Evolutionary conservation across 768 basidiomycete genomes (phyloP), one percentile per base, ranked within the genome.

Genomic region (Rhizopogon sp.): DNA sequence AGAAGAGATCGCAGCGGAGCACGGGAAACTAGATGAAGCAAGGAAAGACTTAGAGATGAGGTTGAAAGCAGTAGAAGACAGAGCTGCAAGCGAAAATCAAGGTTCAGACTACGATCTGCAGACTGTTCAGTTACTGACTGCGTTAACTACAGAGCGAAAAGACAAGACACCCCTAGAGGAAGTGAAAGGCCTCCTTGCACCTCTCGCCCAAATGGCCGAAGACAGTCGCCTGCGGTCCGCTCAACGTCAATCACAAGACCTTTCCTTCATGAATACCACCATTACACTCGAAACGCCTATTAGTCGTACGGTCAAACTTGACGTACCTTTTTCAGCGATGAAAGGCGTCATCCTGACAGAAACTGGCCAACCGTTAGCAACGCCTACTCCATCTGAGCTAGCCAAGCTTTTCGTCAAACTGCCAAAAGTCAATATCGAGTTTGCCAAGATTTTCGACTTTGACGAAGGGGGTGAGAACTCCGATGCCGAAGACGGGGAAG

Each of bases 281-380:
- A 37, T 22, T 20, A 47, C 70, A 9, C 72, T 84, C 54, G 77
- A 79, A 44, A 87, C 87, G 2, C 86, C 87, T 0, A 68, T 79
- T 13, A 73, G 67, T 29, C 77, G 80, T 31, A 61, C 59, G 25
- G 58, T 71, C 6, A 65, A 64, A 51, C 60, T 50, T 1, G 4
- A 14, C 25, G 58, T 65, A 29, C 74, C 75, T 10, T 66, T 60
- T 22, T 82, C 80, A 3, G 84, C 84, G 1, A 87, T 87, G 84
- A 85, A 85, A 64, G 84, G 91, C 3, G 87, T 93, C 39, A 77
- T 93, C 31, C 75, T 92, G 39, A 91, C 91, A 0, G 74, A 84
- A 7, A 91, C 91, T 0, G 90, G 91, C 7, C 84, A 91, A 64
- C 73, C 78, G 1, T 73, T 93, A 6, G 76, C 81, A 3, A 93